phyloP scores from a whole-genome alignment of 1,139 yeast genomes.

The Debaryomycetaceae sp. region DNA sequence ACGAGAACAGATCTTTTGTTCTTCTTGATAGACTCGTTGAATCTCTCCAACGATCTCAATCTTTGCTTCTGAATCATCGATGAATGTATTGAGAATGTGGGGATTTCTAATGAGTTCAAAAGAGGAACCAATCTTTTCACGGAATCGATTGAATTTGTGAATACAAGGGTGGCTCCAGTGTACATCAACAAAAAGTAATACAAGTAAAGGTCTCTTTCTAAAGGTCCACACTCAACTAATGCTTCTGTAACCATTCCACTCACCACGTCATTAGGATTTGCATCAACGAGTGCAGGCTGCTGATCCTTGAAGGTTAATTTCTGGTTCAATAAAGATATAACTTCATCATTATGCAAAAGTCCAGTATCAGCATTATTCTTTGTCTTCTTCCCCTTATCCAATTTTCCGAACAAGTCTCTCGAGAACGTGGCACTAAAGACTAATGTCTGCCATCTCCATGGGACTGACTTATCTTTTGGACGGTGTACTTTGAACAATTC shows the following conservation, averaged over 20 bases:
- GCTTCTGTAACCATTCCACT: constrained; percentile 80
- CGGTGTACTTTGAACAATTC: constrained; percentile 49
- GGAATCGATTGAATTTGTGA: constrained; percentile 91
- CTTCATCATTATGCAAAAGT: constrained; percentile 47
- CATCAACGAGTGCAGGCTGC: constrained; percentile 68
- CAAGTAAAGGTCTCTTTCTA: constrained; percentile 84
- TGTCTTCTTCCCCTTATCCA: constrained; percentile 42
- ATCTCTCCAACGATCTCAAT: constrained; percentile 75
- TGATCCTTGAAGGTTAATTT: constrained; percentile 60
- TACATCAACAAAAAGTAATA: constrained; percentile 85
- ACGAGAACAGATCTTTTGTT: constrained; percentile 67
- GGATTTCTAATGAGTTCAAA: constrained; percentile 63
- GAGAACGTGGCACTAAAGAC: constrained; percentile 96
- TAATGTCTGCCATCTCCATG: constrained; percentile 77
- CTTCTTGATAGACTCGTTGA: constrained; percentile 51
- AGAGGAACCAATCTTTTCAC: constrained; percentile 83
- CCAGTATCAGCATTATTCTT: constrained; percentile 31
- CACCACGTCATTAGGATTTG: constrained; percentile 81
- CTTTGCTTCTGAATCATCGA: constrained; percentile 95
- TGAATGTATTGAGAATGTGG: constrained; percentile 83
- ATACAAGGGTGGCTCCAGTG: constrained; percentile 87
- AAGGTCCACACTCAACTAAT: constrained; percentile 84
- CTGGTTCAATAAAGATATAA: constrained; percentile 51
- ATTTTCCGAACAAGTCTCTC: constrained; percentile 72
- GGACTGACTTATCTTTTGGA: constrained; percentile 20